Base-by-base conservation (phyloP, 192 early-diverging fungal genomes). In the Backusella macrospora region DNA sequence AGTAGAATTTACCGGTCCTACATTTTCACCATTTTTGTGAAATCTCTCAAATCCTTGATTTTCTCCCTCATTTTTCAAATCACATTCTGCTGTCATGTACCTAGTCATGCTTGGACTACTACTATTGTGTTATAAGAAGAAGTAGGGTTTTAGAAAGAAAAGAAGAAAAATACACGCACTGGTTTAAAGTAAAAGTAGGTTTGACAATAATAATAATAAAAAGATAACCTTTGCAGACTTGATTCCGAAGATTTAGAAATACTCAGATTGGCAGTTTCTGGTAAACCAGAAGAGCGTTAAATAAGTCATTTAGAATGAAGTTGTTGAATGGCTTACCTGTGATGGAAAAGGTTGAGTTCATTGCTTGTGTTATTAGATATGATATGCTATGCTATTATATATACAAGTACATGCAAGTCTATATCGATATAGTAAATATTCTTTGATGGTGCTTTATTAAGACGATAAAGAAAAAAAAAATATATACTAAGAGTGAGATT, bases 11-110 rank as follows among this genome's bases (percentile, higher is more conserved):
- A 14, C 14, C 45, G 21, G 52, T 13, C 26, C 21, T 42, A 34
- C 13, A 21, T 23, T 67, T 47, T 47, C 44, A 34, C 29, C 29
- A 34, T 34, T 34, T 34, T 34, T 34, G 43, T 43, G 18, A 68
- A 68, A 68, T 21, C 67, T 43, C 23, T 68, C 44, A 10, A 68
- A 68, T 44, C 67, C 23, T 29, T 68, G 67, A 26, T 43, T 21
- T 21, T 42, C 67, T 68, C 45, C 15, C 23, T 47, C 67, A 45
- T 68, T 68, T 29, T 68, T 44, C 23, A 26, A 45, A 47, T 47
- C 67, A 26, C 43, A 23, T 15, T 68, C 67, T 59, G 52, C 10
- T 59, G 21, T 59, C 4, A 18, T 12, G 13, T 59, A 59, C 9
- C 26, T 59, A 13, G 52, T 13, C 21, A 23, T 59, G 26, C 21